Conservation (phyloP, 2,329 filamentous ascomycete species). For the Ascochyta koolunga region DNA sequence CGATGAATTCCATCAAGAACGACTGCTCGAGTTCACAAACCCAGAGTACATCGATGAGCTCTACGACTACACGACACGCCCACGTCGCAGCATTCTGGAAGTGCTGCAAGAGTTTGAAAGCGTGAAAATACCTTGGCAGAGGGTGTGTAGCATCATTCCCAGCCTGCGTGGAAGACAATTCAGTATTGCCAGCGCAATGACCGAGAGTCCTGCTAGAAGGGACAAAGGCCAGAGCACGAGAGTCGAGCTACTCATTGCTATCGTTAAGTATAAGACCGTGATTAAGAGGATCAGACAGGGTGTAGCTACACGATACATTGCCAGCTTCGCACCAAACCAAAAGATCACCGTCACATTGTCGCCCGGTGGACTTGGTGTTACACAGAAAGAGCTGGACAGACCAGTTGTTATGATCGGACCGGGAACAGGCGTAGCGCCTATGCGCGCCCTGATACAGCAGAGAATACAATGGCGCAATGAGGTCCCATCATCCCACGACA, state of each 20-base stretch:
- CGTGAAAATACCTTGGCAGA: conserved; percentile 79
- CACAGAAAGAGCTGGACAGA: conserved; percentile 50
- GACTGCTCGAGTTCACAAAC: conserved; percentile 81
- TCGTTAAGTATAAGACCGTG: conserved; percentile 90
- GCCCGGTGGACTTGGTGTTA: conserved; percentile 56
- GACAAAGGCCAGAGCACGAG: conserved; percentile 45
- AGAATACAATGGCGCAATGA: conserved; percentile 56
- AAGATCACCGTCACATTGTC: conserved; percentile 64
- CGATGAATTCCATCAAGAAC: conserved; percentile 75
- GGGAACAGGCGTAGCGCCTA: conserved; percentile 85
- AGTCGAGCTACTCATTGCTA: conserved; percentile 79
- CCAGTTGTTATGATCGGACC: conserved; percentile 81
- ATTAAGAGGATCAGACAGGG: conserved; percentile 84
- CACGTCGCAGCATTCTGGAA: conserved; percentile 88
- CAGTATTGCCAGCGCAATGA: conserved; percentile 81
- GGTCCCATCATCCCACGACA: neutral
- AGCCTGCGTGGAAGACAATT: conserved; percentile 88
- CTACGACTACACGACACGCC: conserved; percentile 92
- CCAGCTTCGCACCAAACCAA: conserved; percentile 65
- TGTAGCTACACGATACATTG: conserved; percentile 87
- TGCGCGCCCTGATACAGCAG: conserved; percentile 80
- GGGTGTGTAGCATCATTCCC: conserved; percentile 76
- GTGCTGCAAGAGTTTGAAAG: conserved; percentile 88
- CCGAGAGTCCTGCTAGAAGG: neutral
- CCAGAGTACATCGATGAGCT: conserved; percentile 85